Conservation (phyloP, 1,284 basidiomycete species). For the Athelia psychrophila region DNA sequence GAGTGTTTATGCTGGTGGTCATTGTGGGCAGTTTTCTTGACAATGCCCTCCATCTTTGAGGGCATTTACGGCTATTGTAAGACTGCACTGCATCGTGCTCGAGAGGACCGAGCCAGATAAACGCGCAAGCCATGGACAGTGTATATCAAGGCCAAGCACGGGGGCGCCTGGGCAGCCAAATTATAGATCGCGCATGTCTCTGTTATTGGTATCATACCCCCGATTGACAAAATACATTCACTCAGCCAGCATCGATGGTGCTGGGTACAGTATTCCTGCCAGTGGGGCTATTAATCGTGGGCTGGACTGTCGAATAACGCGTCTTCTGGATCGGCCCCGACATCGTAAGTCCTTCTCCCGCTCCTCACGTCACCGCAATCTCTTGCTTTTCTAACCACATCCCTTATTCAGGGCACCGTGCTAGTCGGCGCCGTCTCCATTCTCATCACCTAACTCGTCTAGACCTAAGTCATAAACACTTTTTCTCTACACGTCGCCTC, state of each 20-base stretch:
- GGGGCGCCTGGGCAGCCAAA: conserved; percentile 48
- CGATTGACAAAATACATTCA: no score
- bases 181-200: conserved; percentile 37
- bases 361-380: no score
- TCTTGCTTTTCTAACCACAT: no score
- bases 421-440: conserved; percentile 41
- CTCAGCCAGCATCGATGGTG: conserved; percentile 43
- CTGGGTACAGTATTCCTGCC: conserved; percentile 39
- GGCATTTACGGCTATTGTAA: conserved; percentile 53
- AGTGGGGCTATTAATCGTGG: conserved; percentile 44
- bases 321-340: conserved; percentile 48
- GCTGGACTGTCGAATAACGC: conserved; percentile 42
- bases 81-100: conserved; percentile 47
- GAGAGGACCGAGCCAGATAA: conserved; percentile 44
- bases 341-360: no score
- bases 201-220: no score
- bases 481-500: conserved; percentile 55
- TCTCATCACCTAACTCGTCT: conserved; percentile 43
- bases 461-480: conserved; percentile 52
- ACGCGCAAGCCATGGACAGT: conserved; percentile 44
- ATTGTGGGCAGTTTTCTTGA: conserved; percentile 49
- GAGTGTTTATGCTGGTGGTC: neutral
- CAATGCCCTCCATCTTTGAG: conserved; percentile 60
- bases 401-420: no score
- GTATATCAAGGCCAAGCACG: conserved; percentile 45